These are phyloP conservation scores for Pyrus bretschneideri DNA, from an alignment of 306 rosid genomes.

Conservation along the genomic window DNA sequence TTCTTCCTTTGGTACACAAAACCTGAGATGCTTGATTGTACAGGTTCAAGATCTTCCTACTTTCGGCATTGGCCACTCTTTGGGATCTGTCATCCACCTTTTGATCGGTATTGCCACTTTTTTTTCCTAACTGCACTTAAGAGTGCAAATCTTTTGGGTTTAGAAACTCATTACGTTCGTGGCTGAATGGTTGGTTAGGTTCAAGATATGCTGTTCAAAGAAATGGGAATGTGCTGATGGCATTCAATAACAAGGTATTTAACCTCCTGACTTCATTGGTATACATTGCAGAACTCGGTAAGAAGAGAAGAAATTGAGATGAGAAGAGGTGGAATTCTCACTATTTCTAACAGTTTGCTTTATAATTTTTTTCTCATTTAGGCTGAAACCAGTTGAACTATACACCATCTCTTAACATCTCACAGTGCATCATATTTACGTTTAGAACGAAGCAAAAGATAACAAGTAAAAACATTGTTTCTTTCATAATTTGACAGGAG, in stretches of 20 bases:
- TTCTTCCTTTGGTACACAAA: background rate
- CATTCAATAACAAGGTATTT: slow-evolving; percentile 91
- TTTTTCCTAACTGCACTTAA: slow-evolving; percentile 14
- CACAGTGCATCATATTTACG: background rate
- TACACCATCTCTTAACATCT: background rate
- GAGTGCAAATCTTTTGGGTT: slow-evolving; percentile 19
- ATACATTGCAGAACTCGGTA: slow-evolving; percentile 2
- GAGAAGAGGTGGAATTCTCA: background rate
- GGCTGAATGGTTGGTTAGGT: slow-evolving; percentile 50
- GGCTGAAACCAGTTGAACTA: background rate
- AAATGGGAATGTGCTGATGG: slow-evolving; percentile 86
- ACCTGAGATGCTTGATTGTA: slow-evolving; percentile 26
- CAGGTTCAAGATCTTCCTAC: slow-evolving; percentile 87
- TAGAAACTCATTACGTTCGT: slow-evolving; percentile 27
- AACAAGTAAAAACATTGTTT: background rate
- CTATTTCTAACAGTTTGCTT: background rate
- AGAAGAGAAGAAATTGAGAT: slow-evolving; percentile 4
- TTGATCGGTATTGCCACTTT: slow-evolving; percentile 63
- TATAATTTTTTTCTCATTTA: background rate
- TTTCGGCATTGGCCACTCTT: slow-evolving; percentile 91
- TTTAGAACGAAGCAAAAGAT: background rate
- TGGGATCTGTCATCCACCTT: slow-evolving; percentile 97
- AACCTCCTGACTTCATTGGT: background rate
- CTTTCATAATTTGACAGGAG: slow-evolving; percentile 44
- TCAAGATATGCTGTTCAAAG: slow-evolving; percentile 98